These are phyloP conservation scores for Mucor ambiguus DNA, from an alignment of 371 early-diverging fungal genomes.

Conservation along the genomic window DNA sequence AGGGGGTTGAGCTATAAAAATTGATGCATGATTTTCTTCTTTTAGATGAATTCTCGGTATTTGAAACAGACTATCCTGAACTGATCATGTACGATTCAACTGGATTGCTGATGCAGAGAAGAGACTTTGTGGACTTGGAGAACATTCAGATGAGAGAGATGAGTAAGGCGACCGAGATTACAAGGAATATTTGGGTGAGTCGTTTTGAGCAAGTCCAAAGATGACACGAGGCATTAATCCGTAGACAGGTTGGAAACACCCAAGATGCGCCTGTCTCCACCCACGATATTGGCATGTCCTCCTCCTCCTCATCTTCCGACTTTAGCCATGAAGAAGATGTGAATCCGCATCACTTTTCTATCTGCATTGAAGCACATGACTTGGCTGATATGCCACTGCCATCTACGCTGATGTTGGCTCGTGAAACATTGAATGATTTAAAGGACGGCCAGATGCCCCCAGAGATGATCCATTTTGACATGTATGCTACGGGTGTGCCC, in stretches of 20 bases:
- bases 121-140: slow-evolving; percentile 58
- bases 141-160: slow-evolving; percentile 58
- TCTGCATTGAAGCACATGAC: slow-evolving; percentile 66
- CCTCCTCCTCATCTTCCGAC: background rate
- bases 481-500: slow-evolving; percentile 35
- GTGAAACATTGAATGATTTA: slow-evolving; percentile 41
- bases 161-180: slow-evolving; percentile 59
- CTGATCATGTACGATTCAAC: slow-evolving; percentile 46
- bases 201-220: too few species aligned
- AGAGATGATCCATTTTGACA: slow-evolving; percentile 63
- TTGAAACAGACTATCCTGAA: slow-evolving; percentile 55
- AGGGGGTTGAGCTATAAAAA: background rate
- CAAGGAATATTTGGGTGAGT: slow-evolving; percentile 60
- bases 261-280: slow-evolving; percentile 55
- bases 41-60: slow-evolving; percentile 38
- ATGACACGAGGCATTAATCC: background rate
- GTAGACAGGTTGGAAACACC: slow-evolving; percentile 59
- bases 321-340: slow-evolving; percentile 9
- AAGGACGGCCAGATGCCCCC: slow-evolving; percentile 23
- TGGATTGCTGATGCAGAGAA: slow-evolving; percentile 39
- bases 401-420: slow-evolving; percentile 44
- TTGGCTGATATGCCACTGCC: slow-evolving; percentile 57
- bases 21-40: slow-evolving; percentile 4
- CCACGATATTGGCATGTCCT: slow-evolving; percentile 4
- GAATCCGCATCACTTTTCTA: slow-evolving; percentile 55